Evolutionary conservation across 169 alveolate species (phyloP), one percentile per base, ranked within the genome.

Genomic region (Plasmodium ovale): DNA sequence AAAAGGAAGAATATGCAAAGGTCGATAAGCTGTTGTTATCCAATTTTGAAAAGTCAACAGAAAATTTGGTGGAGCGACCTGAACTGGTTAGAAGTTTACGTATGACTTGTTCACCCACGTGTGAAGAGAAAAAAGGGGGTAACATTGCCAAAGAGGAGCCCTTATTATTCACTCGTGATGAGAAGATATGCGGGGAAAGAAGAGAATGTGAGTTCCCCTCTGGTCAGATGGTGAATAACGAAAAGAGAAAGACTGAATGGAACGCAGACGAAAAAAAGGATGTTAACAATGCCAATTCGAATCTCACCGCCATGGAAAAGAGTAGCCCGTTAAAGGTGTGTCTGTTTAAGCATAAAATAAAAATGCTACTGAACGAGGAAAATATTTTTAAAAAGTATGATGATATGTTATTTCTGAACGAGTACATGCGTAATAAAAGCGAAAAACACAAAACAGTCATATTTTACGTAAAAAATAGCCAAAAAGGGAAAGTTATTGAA

Each of bases 291-390:
- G n/a, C n/a, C n/a, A n/a, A n/a, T n/a, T n/a, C n/a, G n/a, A n/a
- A n/a, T n/a, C n/a, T n/a, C n/a, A n/a, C n/a, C n/a, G n/a, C n/a
- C n/a, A n/a, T n/a, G n/a, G n/a, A n/a, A n/a, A n/a, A n/a, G n/a
- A n/a, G n/a, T n/a, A n/a, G n/a, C n/a, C n/a, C 12, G 12, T 10
- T 42, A 67, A 67, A 67, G 35, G 6, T 77, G 19, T 77, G 62
- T 56, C 31, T 77, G 27, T 68, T 77, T 62, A 77, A 77, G 27
- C 88, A 77, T 67, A 77, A 77, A 77, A 77, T 77, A 60, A 77
- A 44, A 29, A 60, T 77, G 64, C 72, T 37, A n/a, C 21, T 77
- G 19, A 42, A 44, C 29, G 56, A 53, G 33, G 54, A 42, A 31
- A 77, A 77, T 49, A 77, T 77, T n/a, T 77, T 77, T 67, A 59